Conservation (phyloP, 2,329 filamentous ascomycete genomes). For the Cadophora sp. region DNA sequence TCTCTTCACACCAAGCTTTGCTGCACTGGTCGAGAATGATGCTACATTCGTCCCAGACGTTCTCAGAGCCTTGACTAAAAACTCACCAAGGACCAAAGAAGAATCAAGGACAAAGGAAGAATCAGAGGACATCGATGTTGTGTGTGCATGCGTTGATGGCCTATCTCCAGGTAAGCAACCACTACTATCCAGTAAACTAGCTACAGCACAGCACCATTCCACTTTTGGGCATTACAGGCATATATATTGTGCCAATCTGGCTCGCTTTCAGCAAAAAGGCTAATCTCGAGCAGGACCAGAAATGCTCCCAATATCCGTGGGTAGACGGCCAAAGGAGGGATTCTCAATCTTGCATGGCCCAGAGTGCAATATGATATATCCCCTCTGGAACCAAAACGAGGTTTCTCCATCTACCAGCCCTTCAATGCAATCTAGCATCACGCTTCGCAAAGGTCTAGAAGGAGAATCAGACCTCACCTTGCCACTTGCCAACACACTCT, state of each 20-base stretch:
- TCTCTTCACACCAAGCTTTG: constrained; percentile 44
- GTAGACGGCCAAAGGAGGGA: constrained; percentile 45
- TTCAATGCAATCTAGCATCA: constrained; percentile 33
- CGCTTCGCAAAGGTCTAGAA: constrained; percentile 24
- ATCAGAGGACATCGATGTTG: constrained; percentile 50
- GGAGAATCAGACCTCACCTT: constrained; percentile 47
- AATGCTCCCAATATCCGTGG: not conserved
- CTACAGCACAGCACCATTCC: not conserved
- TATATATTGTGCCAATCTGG: not conserved
- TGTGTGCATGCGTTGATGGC: constrained; percentile 63
- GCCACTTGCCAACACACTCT: constrained; percentile 79
- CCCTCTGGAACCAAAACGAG: constrained; percentile 49
- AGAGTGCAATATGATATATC: constrained; percentile 51
- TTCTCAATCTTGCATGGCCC: constrained; percentile 59
- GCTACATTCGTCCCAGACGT: constrained; percentile 39
- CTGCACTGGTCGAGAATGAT: constrained; percentile 41
- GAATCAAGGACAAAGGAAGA: not conserved
- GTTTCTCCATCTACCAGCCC: not conserved
- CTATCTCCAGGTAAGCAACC: constrained; percentile 46
- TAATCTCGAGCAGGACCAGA: not conserved
- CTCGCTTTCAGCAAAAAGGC: not conserved
- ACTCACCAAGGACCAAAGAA: not conserved
- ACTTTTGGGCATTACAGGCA: not conserved
- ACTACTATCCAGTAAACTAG: not conserved
- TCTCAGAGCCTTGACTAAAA: constrained; percentile 27